Evolutionary conservation across 306 rosid species (phyloP).

Genomic region (Cucurbita moschata): DNA sequence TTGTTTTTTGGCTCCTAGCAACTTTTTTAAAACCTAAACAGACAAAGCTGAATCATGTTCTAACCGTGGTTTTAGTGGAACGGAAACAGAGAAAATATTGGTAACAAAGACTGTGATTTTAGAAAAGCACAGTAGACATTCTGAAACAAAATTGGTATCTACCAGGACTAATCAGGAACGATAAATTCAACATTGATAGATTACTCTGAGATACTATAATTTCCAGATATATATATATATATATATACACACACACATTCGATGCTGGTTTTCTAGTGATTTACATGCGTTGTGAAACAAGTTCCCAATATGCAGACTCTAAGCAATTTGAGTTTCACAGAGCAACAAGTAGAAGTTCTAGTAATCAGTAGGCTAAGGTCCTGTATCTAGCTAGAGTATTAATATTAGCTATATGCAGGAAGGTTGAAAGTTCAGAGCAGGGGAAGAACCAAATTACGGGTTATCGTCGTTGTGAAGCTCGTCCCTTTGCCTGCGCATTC

Average conservation of each 20-base stretch:
- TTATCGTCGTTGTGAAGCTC: neutral
- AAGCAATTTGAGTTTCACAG: neutral
- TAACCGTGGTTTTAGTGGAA: neutral
- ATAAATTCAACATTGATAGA: neutral
- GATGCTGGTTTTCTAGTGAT: neutral
- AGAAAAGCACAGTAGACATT: neutral
- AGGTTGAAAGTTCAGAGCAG: neutral
- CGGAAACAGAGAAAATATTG: neutral
- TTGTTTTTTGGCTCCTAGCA: neutral
- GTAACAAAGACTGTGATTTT: neutral
- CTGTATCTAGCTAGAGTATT: neutral
- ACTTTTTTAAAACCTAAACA: neutral
- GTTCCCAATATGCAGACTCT: neutral
- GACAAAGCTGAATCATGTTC: neutral
- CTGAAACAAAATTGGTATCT: neutral
- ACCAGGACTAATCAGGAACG: neutral
- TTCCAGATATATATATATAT: neutral
- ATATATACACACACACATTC: neutral
- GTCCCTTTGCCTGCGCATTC: conserved; percentile 44
- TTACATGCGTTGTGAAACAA: neutral
- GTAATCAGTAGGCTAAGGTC: neutral
- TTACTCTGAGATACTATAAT: neutral
- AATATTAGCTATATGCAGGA: neutral
- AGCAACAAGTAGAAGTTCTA: neutral
- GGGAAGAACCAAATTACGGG: neutral